A percentile compares a stretch with the other conserved stretches of the same genome.
Conservation (phyloP, 1,284 basidiomycete genomes). For the Rhodotorula sp. region DNA sequence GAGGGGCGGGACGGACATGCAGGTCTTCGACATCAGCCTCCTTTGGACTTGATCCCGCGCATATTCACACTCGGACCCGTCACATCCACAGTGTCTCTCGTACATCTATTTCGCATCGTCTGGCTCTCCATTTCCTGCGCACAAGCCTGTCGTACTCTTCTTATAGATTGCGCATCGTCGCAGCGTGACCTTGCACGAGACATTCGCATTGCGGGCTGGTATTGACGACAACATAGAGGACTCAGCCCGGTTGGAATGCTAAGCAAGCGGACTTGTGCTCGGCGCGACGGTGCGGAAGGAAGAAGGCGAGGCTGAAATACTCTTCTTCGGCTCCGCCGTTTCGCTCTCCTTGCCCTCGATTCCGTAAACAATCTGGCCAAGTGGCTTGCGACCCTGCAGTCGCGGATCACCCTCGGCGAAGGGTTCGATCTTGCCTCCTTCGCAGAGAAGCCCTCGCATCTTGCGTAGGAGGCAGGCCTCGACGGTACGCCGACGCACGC, state of each 20-base stretch:
- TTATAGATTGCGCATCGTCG: background rate
- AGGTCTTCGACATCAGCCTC: background rate
- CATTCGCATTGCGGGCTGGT: background rate
- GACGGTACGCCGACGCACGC: background rate
- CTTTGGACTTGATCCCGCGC: background rate
- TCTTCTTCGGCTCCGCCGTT: background rate
- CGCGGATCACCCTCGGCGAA: conserved; percentile 6
- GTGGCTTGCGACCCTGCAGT: background rate
- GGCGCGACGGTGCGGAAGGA: conserved; percentile 13
- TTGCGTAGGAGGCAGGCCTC: background rate
- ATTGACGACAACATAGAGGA: background rate
- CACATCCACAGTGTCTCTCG: background rate
- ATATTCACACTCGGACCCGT: too few relatives aligned
- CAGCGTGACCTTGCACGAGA: background rate
- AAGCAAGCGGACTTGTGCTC: background rate
- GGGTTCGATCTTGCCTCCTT: background rate
- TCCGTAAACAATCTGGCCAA: background rate
- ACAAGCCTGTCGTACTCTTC: background rate
- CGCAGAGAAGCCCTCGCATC: background rate
- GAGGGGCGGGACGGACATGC: conserved; percentile 11
- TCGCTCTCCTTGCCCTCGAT: background rate
- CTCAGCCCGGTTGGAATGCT: background rate
- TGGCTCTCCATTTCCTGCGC: background rate
- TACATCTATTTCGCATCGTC: background rate
- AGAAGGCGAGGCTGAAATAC: background rate